Evolutionary conservation across 192 early-diverging fungal species (phyloP).

Genomic region (Globomyces pollinis-pini): DNA sequence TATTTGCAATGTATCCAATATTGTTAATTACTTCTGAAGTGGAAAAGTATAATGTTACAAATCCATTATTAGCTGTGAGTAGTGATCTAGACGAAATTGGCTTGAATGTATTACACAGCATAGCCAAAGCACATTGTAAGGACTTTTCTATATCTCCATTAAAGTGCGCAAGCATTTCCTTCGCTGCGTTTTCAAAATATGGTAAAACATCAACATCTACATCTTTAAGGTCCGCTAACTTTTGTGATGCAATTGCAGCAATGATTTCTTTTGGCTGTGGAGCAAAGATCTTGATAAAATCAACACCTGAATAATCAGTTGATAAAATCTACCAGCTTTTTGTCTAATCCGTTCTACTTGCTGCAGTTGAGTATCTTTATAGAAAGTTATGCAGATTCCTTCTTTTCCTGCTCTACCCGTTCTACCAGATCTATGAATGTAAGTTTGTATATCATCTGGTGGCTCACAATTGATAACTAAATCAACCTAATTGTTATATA

Average conservation of each 20-base stretch:
- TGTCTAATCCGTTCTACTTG: constrained; percentile 69
- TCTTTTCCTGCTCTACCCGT: constrained; percentile 81
- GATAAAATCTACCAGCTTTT: no score
- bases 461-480: constrained; percentile 95
- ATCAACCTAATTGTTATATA: constrained; percentile 52
- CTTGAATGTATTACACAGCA: constrained; percentile 75
- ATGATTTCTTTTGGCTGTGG: constrained; percentile 91
- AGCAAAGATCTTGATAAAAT: constrained; percentile 69
- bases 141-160: constrained; percentile 68
- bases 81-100: constrained; percentile 78
- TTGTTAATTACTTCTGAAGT: constrained; percentile 64
- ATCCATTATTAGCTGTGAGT: constrained; percentile 73
- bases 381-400: constrained; percentile 90
- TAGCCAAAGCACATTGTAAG: constrained; percentile 77
- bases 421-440: constrained; percentile 92
- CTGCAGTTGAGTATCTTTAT: constrained; percentile 77
- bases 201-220: constrained; percentile 69
- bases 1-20: constrained; percentile 75
- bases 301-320: no score
- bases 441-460: constrained; percentile 85
- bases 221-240: constrained; percentile 56
- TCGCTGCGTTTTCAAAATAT: constrained; percentile 70
- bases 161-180: constrained; percentile 61
- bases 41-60: constrained; percentile 71
- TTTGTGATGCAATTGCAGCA: constrained; percentile 65